Base-by-base conservation (phyloP, 192 early-diverging fungal genomes). In the Dissophora globulifera region DNA sequence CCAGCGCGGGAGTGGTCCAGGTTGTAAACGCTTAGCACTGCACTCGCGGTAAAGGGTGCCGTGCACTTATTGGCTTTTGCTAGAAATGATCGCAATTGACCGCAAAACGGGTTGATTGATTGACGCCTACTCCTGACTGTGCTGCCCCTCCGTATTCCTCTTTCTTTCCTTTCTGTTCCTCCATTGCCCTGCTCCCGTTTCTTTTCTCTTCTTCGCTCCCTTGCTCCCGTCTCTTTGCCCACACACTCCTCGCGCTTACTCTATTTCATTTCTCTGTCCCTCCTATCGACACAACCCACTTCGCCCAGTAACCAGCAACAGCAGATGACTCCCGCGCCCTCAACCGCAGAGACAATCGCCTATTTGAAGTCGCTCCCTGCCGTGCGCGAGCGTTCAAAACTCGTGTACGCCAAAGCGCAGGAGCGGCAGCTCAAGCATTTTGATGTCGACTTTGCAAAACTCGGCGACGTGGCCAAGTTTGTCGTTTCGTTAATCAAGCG, bases 331-430 rank as follows among this genome's bases (percentile, higher is more conserved):
- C 62, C 57, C n/a, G 43, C 60, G 23, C 78, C 68, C 41, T 53
- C 68, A 8, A 63, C 69, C n/a, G 53, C 71, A 56, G 72, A 76
- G 46, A 66, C 60, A 43, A 68, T 81, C 51, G 29, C 58, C 56
- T 83, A 92, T 61, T 82, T 94, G 15, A 83, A 76, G 62, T 89
- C 90, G n/a, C 79, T 94, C 20, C 71, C 67, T 13, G 87, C 95
- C 25, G 89, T 98, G 22, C 90, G 96, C 53, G 88, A 91, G 45
- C 85, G 92, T 20, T 83, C 90, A 20, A 50, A 81, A 2, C 61
- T 78, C 17, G 87, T 96, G 12, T 90, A 87, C 62, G 71, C 82
- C 47, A 87, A 89, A 19, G 85, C 80, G 0, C 63, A 89, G 41
- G 55, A 79, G 3, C 79, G 81, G 25, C 56, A 87, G 27, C 84